Evolutionary conservation across 2,329 filamentous ascomycete species (phyloP).

Genomic region (Neonectria magnoliae): DNA sequence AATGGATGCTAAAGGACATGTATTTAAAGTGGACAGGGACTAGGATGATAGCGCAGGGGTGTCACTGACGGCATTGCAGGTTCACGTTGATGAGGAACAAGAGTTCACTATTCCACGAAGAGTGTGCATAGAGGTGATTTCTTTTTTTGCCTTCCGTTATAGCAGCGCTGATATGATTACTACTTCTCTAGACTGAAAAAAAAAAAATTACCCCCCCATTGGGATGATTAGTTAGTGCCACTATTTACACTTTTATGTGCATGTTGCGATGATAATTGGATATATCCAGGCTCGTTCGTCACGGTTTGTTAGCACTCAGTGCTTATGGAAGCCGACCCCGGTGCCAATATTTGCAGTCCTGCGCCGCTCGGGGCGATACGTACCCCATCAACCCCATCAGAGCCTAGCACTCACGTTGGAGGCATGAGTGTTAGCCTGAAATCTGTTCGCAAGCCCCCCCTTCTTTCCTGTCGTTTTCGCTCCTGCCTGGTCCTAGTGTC

Average conservation of each 20-base stretch:
- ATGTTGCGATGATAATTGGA: not conserved
- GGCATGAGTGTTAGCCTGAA: conserved; percentile 8
- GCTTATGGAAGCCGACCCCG: not conserved
- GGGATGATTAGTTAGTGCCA: no score
- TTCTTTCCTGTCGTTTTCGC: not conserved
- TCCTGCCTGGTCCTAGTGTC: not conserved
- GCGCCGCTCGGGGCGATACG: not conserved
- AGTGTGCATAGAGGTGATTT: not conserved
- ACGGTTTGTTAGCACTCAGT: not conserved
- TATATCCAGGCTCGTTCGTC: not conserved
- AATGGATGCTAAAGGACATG: not conserved
- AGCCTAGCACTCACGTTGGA: conserved; percentile 26
- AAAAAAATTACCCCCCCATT: no score
- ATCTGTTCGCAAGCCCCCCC: conserved; percentile 30
- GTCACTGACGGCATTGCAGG: not conserved
- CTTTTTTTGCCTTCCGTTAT: not conserved
- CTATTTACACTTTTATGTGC: not conserved
- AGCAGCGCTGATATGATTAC: not conserved
- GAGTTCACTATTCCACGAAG: not conserved
- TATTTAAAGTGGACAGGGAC: not conserved
- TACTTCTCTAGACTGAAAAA: not conserved
- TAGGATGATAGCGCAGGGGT: not conserved
- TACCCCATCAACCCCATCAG: not conserved
- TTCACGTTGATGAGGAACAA: not conserved
- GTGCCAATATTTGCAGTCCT: not conserved